These are phyloP conservation scores for Osmanthus fragrans DNA, from an alignment of 257 asterid species.

Conservation along the genomic window DNA sequence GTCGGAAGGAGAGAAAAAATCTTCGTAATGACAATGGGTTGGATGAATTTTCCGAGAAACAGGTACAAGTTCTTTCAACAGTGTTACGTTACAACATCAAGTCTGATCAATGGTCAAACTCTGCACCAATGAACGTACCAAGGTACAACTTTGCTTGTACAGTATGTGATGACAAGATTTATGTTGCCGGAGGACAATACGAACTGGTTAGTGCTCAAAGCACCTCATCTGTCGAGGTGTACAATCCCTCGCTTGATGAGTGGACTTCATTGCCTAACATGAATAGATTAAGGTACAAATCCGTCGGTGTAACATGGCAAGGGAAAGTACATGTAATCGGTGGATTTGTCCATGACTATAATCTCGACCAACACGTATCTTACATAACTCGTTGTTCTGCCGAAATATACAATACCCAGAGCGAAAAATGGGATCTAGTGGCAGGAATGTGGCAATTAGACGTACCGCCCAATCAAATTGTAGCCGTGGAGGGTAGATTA, in stretches of 20 bases:
- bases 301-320: slow-evolving; percentile 53
- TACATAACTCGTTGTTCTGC: slow-evolving; percentile 44
- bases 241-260: slow-evolving; percentile 27
- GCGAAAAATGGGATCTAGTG: slow-evolving; percentile 39
- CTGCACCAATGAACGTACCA: slow-evolving; percentile 39
- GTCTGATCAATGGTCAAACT: slow-evolving; percentile 33
- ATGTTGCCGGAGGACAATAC: slow-evolving; percentile 50
- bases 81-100: slow-evolving; percentile 31
- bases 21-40: neutral
- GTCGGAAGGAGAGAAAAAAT: slow-evolving; percentile 24
- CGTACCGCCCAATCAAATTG: slow-evolving; percentile 61
- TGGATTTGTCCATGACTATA: slow-evolving; percentile 44
- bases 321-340: slow-evolving; percentile 51
- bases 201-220: slow-evolving; percentile 36
- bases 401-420: slow-evolving; percentile 39
- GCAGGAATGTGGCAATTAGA: slow-evolving; percentile 55
- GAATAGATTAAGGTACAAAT: slow-evolving; percentile 47
- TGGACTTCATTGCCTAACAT: slow-evolving; percentile 43
- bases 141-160: slow-evolving; percentile 54
- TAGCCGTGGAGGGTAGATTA: slow-evolving; percentile 32
- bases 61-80: slow-evolving; percentile 29
- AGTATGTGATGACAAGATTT: slow-evolving; percentile 39
- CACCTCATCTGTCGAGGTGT: slow-evolving; percentile 45
- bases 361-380: neutral
- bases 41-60: slow-evolving; percentile 18